phyloP scores from a whole-genome alignment of 257 asterid genomes.

The Echites panduratus region DNA sequence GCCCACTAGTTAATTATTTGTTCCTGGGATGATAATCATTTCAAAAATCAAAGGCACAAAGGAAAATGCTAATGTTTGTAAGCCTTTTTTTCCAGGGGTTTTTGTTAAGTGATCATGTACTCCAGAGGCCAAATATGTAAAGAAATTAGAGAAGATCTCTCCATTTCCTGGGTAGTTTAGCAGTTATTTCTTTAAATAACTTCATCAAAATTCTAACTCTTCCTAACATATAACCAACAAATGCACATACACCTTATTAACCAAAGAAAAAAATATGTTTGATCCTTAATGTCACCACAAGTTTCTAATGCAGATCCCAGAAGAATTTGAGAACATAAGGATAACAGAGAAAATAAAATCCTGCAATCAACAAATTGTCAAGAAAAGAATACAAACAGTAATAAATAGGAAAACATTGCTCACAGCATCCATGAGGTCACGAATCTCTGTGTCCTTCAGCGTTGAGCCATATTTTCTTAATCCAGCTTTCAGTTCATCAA shows the following conservation, averaged over 20 bases:
- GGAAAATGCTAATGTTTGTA: neutral
- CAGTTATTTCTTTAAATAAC: neutral
- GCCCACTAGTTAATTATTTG: no score
- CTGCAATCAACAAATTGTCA: neutral
- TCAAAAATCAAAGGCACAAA: neutral
- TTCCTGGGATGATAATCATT: neutral
- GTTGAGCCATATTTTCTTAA: slow-evolving; percentile 88
- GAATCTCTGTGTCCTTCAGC: slow-evolving; percentile 76
- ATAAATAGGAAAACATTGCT: slow-evolving; percentile 18
- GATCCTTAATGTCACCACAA: neutral
- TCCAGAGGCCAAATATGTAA: neutral
- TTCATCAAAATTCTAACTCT: neutral
- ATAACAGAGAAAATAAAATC: neutral
- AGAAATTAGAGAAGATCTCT: neutral
- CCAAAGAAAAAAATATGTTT: neutral
- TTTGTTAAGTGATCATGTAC: neutral
- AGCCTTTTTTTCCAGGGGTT: neutral
- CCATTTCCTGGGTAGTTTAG: neutral
- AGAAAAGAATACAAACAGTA: neutral
- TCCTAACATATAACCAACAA: neutral
- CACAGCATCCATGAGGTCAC: slow-evolving; percentile 95
- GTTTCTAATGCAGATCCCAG: neutral
- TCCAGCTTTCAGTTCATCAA: slow-evolving; percentile 92
- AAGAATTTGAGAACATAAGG: neutral
- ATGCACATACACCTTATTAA: neutral